Percentiles rank a stretch among this genome's conserved stretches.
Evolutionary conservation across 805 yeast genomes (phyloP).

Genomic region (Candida manassasensis): DNA sequence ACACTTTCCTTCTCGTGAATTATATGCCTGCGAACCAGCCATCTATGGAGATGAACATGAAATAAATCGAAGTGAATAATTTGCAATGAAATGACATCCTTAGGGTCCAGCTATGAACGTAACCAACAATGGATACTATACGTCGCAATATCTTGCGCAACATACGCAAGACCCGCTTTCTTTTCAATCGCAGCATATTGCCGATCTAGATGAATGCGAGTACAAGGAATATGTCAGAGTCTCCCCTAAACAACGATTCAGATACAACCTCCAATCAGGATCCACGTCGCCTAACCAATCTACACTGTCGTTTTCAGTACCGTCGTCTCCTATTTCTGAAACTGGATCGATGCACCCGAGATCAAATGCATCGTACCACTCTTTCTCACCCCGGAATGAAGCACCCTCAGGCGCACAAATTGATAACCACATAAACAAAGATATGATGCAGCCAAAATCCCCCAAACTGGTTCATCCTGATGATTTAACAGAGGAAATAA

Average conservation of each 20-base stretch:
- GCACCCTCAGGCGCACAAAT: too few relatives aligned
- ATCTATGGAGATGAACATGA: too few relatives aligned
- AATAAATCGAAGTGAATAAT: too few relatives aligned
- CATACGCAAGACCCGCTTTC: conserved; percentile 4
- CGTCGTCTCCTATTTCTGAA: conserved; percentile 1
- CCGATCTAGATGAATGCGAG: not conserved
- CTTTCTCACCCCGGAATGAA: not conserved
- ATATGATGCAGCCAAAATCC: too few relatives aligned
- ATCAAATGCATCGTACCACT: not conserved
- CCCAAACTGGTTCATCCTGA: conserved; percentile 16
- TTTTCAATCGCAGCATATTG: not conserved
- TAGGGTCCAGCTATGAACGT: conserved; percentile 40
- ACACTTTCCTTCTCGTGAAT: too few relatives aligned
- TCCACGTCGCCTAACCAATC: not conserved
- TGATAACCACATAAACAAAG: too few relatives aligned
- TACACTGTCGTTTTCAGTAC: conserved; percentile 1
- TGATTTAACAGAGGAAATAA: conserved; percentile 29
- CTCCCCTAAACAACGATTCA: not conserved
- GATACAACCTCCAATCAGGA: not conserved
- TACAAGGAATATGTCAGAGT: not conserved
- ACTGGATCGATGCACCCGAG: not conserved
- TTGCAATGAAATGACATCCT: too few relatives aligned
- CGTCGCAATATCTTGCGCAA: conserved; percentile 28
- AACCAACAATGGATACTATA: conserved; percentile 37
- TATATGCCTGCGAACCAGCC: too few relatives aligned